Conservation (phyloP, 2,329 filamentous ascomycete genomes). For the Cyclaneusma minus region DNA sequence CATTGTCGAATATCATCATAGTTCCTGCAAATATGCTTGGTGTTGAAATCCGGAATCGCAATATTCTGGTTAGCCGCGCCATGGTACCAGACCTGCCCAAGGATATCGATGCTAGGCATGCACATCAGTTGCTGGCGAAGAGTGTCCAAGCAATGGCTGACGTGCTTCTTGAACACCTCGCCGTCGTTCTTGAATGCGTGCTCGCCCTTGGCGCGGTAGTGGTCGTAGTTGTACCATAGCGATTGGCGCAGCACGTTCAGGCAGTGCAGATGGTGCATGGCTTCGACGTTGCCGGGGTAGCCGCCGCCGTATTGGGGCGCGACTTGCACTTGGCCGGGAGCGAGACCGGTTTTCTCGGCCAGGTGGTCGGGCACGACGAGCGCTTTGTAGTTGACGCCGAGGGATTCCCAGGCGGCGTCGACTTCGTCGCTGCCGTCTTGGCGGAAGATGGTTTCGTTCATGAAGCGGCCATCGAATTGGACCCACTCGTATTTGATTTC, state of each 20-base stretch:
- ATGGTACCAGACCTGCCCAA: slow-evolving; percentile 38
- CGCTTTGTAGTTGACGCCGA: slow-evolving; percentile 29
- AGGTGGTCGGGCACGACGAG: slow-evolving; percentile 24
- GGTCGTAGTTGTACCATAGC: slow-evolving; percentile 35
- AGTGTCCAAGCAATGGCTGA: slow-evolving; percentile 38
- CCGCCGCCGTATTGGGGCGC: slow-evolving; percentile 33
- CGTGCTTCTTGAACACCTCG: slow-evolving; percentile 30
- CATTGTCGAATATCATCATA: slow-evolving; percentile 34
- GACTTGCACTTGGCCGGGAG: slow-evolving; percentile 32
- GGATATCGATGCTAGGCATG: slow-evolving; percentile 31
- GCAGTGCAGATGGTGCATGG: slow-evolving; percentile 33
- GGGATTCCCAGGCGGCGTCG: slow-evolving; percentile 33
- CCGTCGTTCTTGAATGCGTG: slow-evolving; percentile 33
- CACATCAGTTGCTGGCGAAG: slow-evolving; percentile 41
- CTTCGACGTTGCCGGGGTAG: slow-evolving; percentile 30
- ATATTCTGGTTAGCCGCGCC: no score
- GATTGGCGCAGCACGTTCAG: slow-evolving; percentile 36
- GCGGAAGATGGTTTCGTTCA: slow-evolving; percentile 35
- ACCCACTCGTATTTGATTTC: slow-evolving; percentile 24
- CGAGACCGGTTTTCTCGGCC: slow-evolving; percentile 26
- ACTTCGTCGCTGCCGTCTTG: slow-evolving; percentile 29
- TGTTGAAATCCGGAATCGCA: slow-evolving; percentile 37
- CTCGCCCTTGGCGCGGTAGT: slow-evolving; percentile 28
- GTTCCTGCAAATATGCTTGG: slow-evolving; percentile 34
- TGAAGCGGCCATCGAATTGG: slow-evolving; percentile 34